A percentile compares a stretch with the other conserved stretches of the same genome.
Evolutionary conservation across 1,139 yeast genomes (phyloP).

Genomic region (Lizanozyma gosingica): DNA sequence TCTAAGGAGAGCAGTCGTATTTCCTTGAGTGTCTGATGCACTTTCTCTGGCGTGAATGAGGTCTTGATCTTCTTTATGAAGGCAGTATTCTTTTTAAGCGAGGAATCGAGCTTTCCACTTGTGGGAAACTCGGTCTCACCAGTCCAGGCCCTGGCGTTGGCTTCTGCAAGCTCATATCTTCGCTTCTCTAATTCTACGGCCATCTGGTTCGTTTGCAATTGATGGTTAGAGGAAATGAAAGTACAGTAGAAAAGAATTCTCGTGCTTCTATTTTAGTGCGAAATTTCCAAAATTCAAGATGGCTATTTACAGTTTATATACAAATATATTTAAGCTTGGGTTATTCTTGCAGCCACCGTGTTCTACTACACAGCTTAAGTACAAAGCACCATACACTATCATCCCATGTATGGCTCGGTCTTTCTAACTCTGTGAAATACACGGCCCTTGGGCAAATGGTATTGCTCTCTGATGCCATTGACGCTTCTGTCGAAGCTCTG

Average conservation of each 20-base stretch:
- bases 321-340: too few relatives aligned
- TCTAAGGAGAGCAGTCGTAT: constrained; percentile 56
- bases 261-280: too few relatives aligned
- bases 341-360: too few relatives aligned
- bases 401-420: constrained; percentile 13
- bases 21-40: constrained; percentile 43
- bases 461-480: constrained; percentile 53
- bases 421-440: constrained; percentile 55
- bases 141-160: constrained; percentile 47
- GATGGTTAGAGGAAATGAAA: too few relatives aligned
- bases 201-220: too few relatives aligned
- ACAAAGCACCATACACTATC: too few relatives aligned
- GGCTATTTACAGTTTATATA: neutral
- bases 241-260: too few relatives aligned
- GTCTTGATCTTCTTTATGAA: constrained; percentile 65
- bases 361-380: too few relatives aligned
- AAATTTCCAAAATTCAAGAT: too few relatives aligned
- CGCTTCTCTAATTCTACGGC: too few relatives aligned
- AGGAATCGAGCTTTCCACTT: constrained; percentile 50
- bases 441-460: constrained; percentile 66
- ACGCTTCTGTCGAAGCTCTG: constrained; percentile 75
- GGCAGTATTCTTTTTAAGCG: constrained; percentile 76
- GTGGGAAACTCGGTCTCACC: constrained; percentile 27
- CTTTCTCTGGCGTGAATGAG: constrained; percentile 39
- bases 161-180: constrained; percentile 27